These are phyloP conservation scores for Candida jianshihensis DNA, from an alignment of 805 yeast genomes.

Conservation along the genomic window DNA sequence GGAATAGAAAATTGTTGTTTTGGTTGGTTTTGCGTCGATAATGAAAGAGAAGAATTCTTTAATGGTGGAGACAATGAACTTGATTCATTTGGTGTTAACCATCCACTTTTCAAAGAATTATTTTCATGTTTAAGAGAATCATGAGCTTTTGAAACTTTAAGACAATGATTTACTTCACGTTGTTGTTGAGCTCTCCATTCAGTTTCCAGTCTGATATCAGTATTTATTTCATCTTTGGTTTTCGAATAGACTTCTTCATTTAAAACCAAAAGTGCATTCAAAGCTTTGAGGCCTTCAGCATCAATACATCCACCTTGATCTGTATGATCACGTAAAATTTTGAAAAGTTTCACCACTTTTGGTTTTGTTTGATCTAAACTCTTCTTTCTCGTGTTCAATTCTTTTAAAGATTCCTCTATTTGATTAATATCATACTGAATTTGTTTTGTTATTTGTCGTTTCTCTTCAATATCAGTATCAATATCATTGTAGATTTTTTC, in stretches of 20 bases:
- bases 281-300: slow-evolving; percentile 15
- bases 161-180: slow-evolving; percentile 26
- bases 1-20: slow-evolving; percentile 2
- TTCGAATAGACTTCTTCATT: slow-evolving; percentile 7
- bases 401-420: slow-evolving; percentile 15
- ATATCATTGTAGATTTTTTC: slow-evolving; percentile 12
- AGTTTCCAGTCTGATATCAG: slow-evolving; percentile 30
- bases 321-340: slow-evolving; percentile 11
- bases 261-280: slow-evolving; percentile 15
- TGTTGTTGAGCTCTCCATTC: slow-evolving; percentile 34
- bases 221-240: slow-evolving; percentile 23
- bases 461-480: slow-evolving; percentile 12
- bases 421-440: slow-evolving; percentile 7
- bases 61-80: slow-evolving; percentile 5
- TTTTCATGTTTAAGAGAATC: slow-evolving; percentile 11
- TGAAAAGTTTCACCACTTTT: slow-evolving; percentile 10
- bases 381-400: slow-evolving; percentile 11
- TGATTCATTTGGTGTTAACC: neutral
- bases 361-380: slow-evolving; percentile 14
- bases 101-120: slow-evolving; percentile 8
- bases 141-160: slow-evolving; percentile 18
- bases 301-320: slow-evolving; percentile 18
- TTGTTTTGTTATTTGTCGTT: slow-evolving; percentile 4
- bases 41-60: slow-evolving; percentile 1
- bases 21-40: neutral